phyloP scores from a whole-genome alignment of 2,329 filamentous ascomycete genomes.

The Trichoderma guizhouense region DNA sequence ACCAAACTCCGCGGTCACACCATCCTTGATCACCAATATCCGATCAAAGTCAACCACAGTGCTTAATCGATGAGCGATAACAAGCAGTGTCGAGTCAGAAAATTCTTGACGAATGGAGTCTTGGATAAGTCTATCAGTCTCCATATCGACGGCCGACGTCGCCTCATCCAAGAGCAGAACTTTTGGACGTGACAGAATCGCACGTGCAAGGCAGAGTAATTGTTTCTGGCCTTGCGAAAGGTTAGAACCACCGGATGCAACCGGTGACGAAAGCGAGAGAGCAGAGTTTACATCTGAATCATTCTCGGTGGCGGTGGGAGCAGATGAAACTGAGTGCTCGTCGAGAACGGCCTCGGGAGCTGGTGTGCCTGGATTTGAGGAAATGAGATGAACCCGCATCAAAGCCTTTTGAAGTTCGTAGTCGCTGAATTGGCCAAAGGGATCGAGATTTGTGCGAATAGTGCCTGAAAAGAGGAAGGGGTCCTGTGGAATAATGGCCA shows the following conservation, averaged over 20 bases:
- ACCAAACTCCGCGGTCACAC: slow-evolving; percentile 61
- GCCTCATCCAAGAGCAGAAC: slow-evolving; percentile 72
- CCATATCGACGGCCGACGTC: slow-evolving; percentile 67
- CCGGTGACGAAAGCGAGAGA: slow-evolving; percentile 27
- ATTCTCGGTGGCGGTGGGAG: slow-evolving; percentile 33
- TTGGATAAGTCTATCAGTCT: slow-evolving; percentile 67
- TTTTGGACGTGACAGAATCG: slow-evolving; percentile 57
- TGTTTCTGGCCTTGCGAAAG: slow-evolving; percentile 68
- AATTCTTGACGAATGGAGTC: slow-evolving; percentile 64
- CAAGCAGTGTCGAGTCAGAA: slow-evolving; percentile 58
- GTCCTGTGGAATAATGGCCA: slow-evolving; percentile 69
- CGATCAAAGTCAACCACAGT: slow-evolving; percentile 68
- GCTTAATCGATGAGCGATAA: slow-evolving; percentile 66
- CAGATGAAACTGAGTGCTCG: slow-evolving; percentile 44
- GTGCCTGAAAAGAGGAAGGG: slow-evolving; percentile 73
- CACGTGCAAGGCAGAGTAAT: slow-evolving; percentile 53
- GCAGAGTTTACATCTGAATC: not conserved
- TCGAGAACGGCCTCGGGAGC: not conserved
- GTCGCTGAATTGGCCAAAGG: slow-evolving; percentile 64
- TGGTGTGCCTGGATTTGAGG: not conserved
- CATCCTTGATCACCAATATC: slow-evolving; percentile 63
- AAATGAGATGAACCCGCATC: slow-evolving; percentile 51
- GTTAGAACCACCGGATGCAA: slow-evolving; percentile 64
- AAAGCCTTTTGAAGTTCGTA: slow-evolving; percentile 61
- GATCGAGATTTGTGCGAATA: slow-evolving; percentile 67